Conservation (phyloP, 495 filamentous ascomycete genomes). For the Hypoxylon rickii region DNA sequence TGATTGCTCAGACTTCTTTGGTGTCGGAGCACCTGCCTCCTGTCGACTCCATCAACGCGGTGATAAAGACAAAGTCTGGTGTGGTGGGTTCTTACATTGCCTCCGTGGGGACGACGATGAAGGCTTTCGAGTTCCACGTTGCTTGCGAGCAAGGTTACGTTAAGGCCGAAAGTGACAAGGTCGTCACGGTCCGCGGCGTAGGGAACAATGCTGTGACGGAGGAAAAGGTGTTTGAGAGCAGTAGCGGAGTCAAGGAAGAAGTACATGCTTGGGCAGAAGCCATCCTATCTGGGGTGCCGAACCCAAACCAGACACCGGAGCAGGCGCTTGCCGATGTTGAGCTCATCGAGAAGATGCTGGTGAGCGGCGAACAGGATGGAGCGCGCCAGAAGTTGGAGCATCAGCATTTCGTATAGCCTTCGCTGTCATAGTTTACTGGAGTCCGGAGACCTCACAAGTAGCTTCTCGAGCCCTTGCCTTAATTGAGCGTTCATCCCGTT, state of each 20-base stretch:
- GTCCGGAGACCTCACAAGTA: slow-evolving; percentile 26
- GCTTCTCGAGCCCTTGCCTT: slow-evolving; percentile 57
- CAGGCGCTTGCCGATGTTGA: slow-evolving; percentile 73
- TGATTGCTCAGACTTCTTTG: slow-evolving; percentile 64
- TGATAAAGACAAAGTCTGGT: slow-evolving; percentile 62
- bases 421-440: slow-evolving; percentile 29
- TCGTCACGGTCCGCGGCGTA: slow-evolving; percentile 46
- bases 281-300: slow-evolving; percentile 51
- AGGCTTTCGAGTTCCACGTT: slow-evolving; percentile 54
- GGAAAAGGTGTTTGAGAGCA: slow-evolving; percentile 60
- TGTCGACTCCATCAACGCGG: slow-evolving; percentile 74
- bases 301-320: slow-evolving; percentile 64
- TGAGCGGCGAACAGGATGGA: slow-evolving; percentile 63
- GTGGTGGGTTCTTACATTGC: slow-evolving; percentile 64
- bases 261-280: slow-evolving; percentile 67
- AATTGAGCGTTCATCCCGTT: slow-evolving; percentile 62
- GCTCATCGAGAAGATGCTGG: slow-evolving; percentile 67
- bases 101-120: slow-evolving; percentile 67
- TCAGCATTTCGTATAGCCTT: slow-evolving; percentile 31
- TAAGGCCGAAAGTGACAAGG: slow-evolving; percentile 41
- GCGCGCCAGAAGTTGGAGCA: slow-evolving; percentile 45
- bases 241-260: slow-evolving; percentile 66
- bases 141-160: slow-evolving; percentile 60
- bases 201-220: slow-evolving; percentile 47
- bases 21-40: slow-evolving; percentile 68